Percentiles rank a stretch among this genome's conserved stretches.
phyloP scores from a whole-genome alignment of 176 grass and related monocot genomes.

The Tuctoria greenei region DNA sequence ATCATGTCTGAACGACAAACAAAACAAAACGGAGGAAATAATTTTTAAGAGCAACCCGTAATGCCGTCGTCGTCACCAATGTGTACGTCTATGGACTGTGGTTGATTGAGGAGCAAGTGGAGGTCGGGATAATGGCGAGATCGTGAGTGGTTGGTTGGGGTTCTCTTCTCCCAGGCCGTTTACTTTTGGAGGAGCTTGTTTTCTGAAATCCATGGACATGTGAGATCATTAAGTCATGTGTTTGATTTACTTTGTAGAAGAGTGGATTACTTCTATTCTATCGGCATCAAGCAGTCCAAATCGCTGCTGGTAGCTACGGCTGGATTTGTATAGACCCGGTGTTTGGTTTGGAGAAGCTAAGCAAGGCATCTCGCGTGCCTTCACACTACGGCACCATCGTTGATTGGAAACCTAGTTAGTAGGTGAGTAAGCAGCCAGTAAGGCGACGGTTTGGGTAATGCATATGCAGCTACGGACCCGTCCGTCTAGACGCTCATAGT shows the following conservation, averaged over 20 bases:
- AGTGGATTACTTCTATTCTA: no score
- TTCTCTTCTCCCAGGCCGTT: conserved; percentile 34
- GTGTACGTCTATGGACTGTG: neutral
- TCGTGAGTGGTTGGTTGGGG: conserved; percentile 1
- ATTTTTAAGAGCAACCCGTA: conserved; percentile 37
- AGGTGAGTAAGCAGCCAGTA: neutral
- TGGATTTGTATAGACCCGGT: conserved; percentile 13
- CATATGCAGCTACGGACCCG: neutral
- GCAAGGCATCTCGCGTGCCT: conserved; percentile 7
- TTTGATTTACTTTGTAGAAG: neutral
- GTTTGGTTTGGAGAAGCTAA: neutral
- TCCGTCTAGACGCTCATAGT: conserved; percentile 20
- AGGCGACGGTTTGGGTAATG: neutral
- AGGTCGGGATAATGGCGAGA: conserved; percentile 23
- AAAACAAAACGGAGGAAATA: no score
- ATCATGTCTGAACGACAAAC: no score
- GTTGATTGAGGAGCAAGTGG: conserved; percentile 51
- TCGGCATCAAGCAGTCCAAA: conserved; percentile 5
- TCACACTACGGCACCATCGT: neutral
- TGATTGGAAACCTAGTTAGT: neutral
- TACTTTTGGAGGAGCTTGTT: conserved; percentile 36
- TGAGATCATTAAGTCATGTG: neutral
- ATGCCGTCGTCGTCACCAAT: conserved; percentile 20
- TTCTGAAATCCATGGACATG: neutral
- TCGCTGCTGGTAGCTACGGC: neutral